Evolutionary conservation across 2,329 filamentous ascomycete genomes (phyloP).

Genomic region (Xylaria sp.): DNA sequence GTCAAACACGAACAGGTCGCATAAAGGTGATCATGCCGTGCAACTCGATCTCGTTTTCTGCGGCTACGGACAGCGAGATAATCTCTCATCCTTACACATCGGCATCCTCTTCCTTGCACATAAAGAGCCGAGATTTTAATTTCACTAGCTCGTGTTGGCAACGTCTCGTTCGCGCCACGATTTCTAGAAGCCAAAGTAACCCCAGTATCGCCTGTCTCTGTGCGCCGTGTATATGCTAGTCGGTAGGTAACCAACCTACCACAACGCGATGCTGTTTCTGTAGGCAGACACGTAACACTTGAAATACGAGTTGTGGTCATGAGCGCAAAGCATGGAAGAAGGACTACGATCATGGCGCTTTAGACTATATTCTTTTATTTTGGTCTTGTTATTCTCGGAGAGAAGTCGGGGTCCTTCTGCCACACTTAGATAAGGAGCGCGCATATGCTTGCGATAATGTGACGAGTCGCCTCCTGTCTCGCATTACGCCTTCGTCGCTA

Average conservation of each 20-base stretch:
- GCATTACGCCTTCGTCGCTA: slow-evolving; percentile 3
- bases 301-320: not conserved
- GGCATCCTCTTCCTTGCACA: slow-evolving; percentile 15
- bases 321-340: not conserved
- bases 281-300: not conserved
- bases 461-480: slow-evolving; percentile 5
- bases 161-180: slow-evolving; percentile 1
- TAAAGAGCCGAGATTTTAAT: slow-evolving; percentile 23
- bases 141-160: slow-evolving; percentile 30
- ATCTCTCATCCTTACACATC: slow-evolving; percentile 27
- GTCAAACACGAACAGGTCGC: not conserved
- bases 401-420: not conserved
- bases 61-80: slow-evolving; percentile 38
- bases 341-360: not conserved
- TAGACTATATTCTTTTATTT: not conserved
- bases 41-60: slow-evolving; percentile 36
- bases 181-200: slow-evolving; percentile 18
- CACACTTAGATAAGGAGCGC: slow-evolving; percentile 5
- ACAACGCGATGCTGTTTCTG: not conserved
- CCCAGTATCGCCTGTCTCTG: not conserved
- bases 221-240: not conserved
- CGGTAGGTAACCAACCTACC: not conserved
- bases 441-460: slow-evolving; percentile 10
- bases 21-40: slow-evolving; percentile 18
- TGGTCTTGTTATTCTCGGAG: not conserved